Conservation (phyloP, 2,329 filamentous ascomycete species). For the Penicillium sumatraense region DNA sequence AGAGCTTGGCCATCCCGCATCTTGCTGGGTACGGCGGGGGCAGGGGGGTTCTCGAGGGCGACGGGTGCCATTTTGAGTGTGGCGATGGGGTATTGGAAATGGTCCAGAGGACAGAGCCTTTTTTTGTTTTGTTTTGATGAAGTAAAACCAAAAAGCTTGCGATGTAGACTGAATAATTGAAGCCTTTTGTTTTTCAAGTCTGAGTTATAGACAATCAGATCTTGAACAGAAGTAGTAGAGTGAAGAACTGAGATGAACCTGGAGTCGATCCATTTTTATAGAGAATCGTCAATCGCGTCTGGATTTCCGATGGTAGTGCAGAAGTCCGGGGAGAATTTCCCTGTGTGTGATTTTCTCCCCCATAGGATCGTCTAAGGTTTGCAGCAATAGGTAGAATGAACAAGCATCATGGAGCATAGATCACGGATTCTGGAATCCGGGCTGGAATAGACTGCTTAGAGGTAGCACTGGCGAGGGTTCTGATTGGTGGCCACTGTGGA, state of each 20-base stretch:
- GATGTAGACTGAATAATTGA: neutral
- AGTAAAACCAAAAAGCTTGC: neutral
- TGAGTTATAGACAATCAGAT: neutral
- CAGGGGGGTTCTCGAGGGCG: constrained; percentile 29
- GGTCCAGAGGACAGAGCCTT: neutral
- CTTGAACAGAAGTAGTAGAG: neutral
- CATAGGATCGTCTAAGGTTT: constrained; percentile 21
- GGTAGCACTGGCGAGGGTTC: neutral
- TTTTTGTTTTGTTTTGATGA: neutral
- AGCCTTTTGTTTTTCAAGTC: constrained; percentile 1
- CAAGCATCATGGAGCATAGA: constrained; percentile 19
- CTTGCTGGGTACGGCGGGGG: constrained; percentile 37
- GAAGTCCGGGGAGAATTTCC: constrained; percentile 2
- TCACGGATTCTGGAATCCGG: constrained; percentile 41
- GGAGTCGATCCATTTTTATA: constrained; percentile 26
- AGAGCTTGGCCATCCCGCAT: constrained; percentile 61
- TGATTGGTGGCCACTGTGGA: constrained; percentile 3
- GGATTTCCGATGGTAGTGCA: constrained; percentile 22
- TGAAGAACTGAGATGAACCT: neutral
- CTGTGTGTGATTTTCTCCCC: constrained; percentile 3
- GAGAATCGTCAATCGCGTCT: constrained; percentile 19
- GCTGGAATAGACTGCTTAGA: constrained; percentile 4
- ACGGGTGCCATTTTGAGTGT: constrained; percentile 35
- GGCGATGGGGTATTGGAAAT: neutral
- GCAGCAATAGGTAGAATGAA: constrained; percentile 11